Base-by-base conservation (phyloP, 768 basidiomycete genomes). In the Collybia sordida region DNA sequence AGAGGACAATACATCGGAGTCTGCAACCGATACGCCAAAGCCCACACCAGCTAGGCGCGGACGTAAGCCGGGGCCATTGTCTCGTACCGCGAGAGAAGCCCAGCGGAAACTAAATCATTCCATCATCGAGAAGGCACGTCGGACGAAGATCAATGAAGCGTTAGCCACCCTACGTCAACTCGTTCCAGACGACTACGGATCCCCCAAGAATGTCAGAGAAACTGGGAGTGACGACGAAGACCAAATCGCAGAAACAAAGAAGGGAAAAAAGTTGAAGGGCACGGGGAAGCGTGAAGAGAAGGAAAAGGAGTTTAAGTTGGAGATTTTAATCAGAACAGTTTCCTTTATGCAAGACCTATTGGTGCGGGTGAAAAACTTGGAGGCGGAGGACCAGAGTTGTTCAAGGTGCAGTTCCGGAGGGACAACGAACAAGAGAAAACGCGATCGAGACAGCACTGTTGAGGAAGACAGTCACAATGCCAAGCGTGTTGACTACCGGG, bases 101-200 rank as follows among this genome's bases (percentile, higher is more conserved):
- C 85, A 92, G 67, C 83, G 95, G 45, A 93, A 95, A 65, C 82
- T 92, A 28, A 97, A 97, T 68, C 95, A 98, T 62, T 91, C 88
- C 4, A 83, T 94, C 54, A 98, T 98, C 64, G 95, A 98, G 71
- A 90, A 95, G 63, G 84, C 94, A 0, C 74, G 95, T 24, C 78
- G 95, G 51, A 96, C 95, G 9, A 97, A 97, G 78, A 98, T 98
- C 56, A 98, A 98, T 63, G 87, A 92, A 45, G 92, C 94, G 0
- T 77, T 98, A 4, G 77, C 85, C 2, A 82, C 85, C 2, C 70
- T 98, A 39, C 82, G 86, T 53, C 74, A 77, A 55, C 83, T 97
- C 59, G 91, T 96, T 1, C 92, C 93, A 0, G 60, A 72, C 6
- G 76, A 79, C 45, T 79, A 78, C 55, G 74, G 72, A 1, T 64